Conservation (phyloP, 495 filamentous ascomycete species). For the Melanomma pulvis-pyrius region DNA sequence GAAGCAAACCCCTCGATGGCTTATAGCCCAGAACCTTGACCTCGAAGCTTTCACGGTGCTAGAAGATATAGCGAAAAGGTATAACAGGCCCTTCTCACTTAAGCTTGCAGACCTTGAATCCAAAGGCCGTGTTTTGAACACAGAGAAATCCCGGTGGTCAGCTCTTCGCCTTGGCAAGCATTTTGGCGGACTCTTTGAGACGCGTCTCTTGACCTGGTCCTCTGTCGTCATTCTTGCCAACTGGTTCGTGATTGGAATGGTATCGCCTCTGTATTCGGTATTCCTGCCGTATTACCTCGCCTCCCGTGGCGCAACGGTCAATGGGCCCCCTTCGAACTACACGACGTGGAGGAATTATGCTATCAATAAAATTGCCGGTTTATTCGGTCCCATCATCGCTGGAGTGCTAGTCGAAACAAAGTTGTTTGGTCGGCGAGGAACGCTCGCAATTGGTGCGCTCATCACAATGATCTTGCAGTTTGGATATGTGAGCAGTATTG, state of each 20-base stretch:
- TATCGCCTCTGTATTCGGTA: too few relatives aligned
- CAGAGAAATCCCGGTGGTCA: conserved; percentile 45
- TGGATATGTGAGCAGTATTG: conserved; percentile 39
- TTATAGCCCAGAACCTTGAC: conserved; percentile 43
- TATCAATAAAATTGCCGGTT: too few relatives aligned
- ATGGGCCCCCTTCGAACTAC: too few relatives aligned
- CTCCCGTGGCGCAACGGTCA: too few relatives aligned
- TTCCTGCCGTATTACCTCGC: too few relatives aligned
- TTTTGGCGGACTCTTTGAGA: conserved; percentile 42
- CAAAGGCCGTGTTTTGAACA: conserved; percentile 41
- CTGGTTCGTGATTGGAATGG: too few relatives aligned
- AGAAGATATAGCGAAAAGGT: conserved; percentile 28
- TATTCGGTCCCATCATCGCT: conserved; percentile 48
- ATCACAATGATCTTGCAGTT: conserved; percentile 52
- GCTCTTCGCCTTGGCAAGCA: conserved; percentile 40
- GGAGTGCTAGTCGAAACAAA: conserved; percentile 45
- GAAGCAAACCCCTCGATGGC: conserved; percentile 44
- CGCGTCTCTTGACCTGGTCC: too few relatives aligned
- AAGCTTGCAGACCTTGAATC: conserved; percentile 39
- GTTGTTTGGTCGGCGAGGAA: conserved; percentile 46
- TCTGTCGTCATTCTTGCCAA: too few relatives aligned
- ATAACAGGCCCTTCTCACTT: conserved; percentile 28
- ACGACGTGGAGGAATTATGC: too few relatives aligned
- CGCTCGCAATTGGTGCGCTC: conserved; percentile 47
- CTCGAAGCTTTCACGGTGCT: conserved; percentile 38